Base-by-base conservation (phyloP, 164 flowering plant species). In the Dillenia suffruticosa region DNA sequence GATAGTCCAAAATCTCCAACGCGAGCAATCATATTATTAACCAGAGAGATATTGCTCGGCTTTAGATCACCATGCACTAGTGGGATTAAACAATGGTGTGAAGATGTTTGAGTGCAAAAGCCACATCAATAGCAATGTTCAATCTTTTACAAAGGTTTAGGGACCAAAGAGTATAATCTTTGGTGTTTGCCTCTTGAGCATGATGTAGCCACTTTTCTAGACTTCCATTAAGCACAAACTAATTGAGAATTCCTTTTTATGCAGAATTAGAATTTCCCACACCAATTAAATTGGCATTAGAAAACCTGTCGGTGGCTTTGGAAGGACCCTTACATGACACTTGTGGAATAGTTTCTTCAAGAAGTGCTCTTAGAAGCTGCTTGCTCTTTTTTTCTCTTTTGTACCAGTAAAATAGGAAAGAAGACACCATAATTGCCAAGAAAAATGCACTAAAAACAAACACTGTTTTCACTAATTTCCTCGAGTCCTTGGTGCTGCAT, bases 31-130 rank as follows among this genome's bases (percentile, higher is more conserved):
- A 73, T 61, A n/a, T 70, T 71, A 45, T 55, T 16, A 49, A 67
- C 77, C 0, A 70, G 62, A n/a, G 63, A 49, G 17, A 72, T 53
- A 48, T 72, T 72, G 46, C 63, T 57, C 1, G 75, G 71, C 51
- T 73, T 73, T 13, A 73, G 5, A 58, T 73, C 77, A 50, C 74
- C 55, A 52, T 74, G 77, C 19, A 70, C 44, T 8, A 74, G 49
- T 3, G 62, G 61, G 1, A 16, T 54, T 26, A 45, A 53, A 26
- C 40, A 63, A 2, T 63, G 54, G 26, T 66, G 51, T 74, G 77
- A 9, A 74, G 70, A 63, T 74, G 70, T 0, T 70, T 65, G 9
- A 74, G 43, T 22, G 74, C 74, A 58, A 8, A 49, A 15, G 74
- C 74, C 19, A 74, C 71, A 60, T 74, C 74, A 17, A 74, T 70